Evolutionary conservation across 768 basidiomycete genomes (phyloP).

Genomic region (Coprinellus aureogranulatus): DNA sequence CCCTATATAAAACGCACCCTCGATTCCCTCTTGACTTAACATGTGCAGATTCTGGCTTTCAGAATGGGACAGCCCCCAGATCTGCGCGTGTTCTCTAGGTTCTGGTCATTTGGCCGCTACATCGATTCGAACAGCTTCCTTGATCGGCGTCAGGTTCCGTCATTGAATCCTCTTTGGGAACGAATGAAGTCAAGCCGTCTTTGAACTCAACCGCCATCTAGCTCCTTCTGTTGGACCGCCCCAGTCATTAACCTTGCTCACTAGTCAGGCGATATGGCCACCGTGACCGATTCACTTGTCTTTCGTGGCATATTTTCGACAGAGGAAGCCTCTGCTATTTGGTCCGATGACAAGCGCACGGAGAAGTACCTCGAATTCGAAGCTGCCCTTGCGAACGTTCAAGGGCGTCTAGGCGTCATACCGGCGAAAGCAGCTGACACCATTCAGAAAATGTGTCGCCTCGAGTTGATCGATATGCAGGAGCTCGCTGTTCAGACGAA

Average conservation of each 20-base stretch:
- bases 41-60: background rate
- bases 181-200: background rate
- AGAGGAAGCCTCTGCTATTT: conserved; percentile 32
- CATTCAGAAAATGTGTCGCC: conserved; percentile 31
- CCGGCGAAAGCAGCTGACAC: conserved; percentile 34
- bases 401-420: conserved; percentile 38
- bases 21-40: background rate
- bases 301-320: conserved; percentile 43
- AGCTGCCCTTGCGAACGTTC: conserved; percentile 24
- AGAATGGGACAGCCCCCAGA: background rate
- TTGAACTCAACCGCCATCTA: conserved; percentile 21
- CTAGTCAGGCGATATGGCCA: conserved; percentile 21
- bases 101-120: too few relatives aligned
- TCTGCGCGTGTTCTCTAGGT: too few relatives aligned
- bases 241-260: too few relatives aligned
- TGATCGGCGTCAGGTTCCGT: background rate
- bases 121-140: background rate
- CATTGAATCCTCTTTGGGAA: background rate
- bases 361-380: conserved; percentile 33
- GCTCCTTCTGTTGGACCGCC: conserved; percentile 15
- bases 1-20: background rate
- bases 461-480: conserved; percentile 34
- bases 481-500: conserved; percentile 38
- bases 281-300: conserved; percentile 34
- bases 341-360: conserved; percentile 37